Percentiles rank a stretch among this genome's conserved stretches.
These are phyloP conservation scores for Kodamaea nitidulidarum DNA, from an alignment of 805 yeast species.

Conservation along the genomic window DNA sequence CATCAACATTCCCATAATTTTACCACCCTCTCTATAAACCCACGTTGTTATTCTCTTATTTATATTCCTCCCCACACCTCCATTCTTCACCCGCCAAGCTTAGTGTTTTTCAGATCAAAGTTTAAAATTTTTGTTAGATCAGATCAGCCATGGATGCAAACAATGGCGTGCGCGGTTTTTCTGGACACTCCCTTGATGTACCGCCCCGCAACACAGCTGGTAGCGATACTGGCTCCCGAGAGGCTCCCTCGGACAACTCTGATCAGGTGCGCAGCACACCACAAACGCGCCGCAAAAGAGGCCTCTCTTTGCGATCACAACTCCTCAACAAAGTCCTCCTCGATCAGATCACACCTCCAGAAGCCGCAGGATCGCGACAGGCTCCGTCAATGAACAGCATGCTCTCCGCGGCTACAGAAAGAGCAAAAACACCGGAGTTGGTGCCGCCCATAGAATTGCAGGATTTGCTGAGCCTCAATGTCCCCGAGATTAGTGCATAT, in stretches of 20 bases:
- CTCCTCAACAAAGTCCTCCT: slow-evolving; percentile 44
- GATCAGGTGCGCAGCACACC: slow-evolving; percentile 15
- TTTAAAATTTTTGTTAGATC: not conserved
- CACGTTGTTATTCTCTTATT: too few relatives aligned
- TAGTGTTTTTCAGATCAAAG: too few relatives aligned
- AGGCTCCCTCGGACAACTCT: too few relatives aligned
- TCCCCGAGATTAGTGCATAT: slow-evolving; percentile 17
- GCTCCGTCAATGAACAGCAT: not conserved
- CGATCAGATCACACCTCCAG: slow-evolving; percentile 4
- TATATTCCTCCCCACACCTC: too few relatives aligned
- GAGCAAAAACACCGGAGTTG: slow-evolving; percentile 8
- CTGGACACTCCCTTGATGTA: not conserved
- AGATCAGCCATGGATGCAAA: slow-evolving; percentile 1
- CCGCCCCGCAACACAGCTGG: too few relatives aligned
- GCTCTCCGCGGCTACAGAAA: too few relatives aligned
- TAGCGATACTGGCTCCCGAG: too few relatives aligned
- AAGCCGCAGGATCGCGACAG: not conserved
- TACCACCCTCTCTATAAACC: too few relatives aligned
- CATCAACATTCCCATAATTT: too few relatives aligned
- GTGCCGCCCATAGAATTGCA: slow-evolving; percentile 11
- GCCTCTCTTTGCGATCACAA: slow-evolving; percentile 65
- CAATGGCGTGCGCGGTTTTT: not conserved
- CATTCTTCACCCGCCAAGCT: too few relatives aligned
- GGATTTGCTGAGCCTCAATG: slow-evolving; percentile 3
- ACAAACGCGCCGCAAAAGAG: slow-evolving; percentile 47